phyloP scores from a whole-genome alignment of 495 filamentous ascomycete species.

The Choiromyces venosus region DNA sequence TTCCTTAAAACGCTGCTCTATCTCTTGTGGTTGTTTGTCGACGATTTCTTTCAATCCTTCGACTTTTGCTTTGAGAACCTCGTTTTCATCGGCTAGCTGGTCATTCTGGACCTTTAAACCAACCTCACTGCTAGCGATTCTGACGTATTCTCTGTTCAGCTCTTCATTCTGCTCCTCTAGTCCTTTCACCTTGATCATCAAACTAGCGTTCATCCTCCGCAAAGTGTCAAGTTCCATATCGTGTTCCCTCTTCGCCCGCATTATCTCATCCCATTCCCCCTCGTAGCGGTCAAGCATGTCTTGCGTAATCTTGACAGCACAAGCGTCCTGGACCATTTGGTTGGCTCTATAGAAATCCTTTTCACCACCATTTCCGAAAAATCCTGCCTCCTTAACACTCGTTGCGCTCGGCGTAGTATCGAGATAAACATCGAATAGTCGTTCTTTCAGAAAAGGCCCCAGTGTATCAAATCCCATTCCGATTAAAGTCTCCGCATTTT shows the following conservation, averaged over 20 bases:
- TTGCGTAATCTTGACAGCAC: constrained; percentile 75
- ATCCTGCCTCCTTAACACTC: constrained; percentile 89
- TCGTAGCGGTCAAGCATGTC: constrained; percentile 75
- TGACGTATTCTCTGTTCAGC: constrained; percentile 87
- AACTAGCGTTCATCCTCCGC: constrained; percentile 56
- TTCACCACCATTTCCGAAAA: constrained; percentile 91
- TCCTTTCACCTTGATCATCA: constrained; percentile 65
- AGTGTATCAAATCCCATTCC: constrained; percentile 85
- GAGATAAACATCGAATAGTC: constrained; percentile 92
- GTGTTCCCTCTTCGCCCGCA: constrained; percentile 66
- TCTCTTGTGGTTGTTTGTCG: constrained; percentile 80
- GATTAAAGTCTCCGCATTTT: constrained; percentile 74
- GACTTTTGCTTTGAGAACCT: constrained; percentile 75
- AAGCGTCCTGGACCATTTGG: constrained; percentile 86
- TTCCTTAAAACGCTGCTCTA: constrained; percentile 70
- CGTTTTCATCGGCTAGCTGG: constrained; percentile 77
- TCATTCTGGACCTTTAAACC: constrained; percentile 90
- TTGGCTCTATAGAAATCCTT: constrained; percentile 96
- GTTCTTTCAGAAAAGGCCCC: constrained; percentile 85
- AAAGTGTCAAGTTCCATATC: constrained; percentile 77
- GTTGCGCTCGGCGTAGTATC: constrained; percentile 81
- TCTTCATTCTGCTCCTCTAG: constrained; percentile 85
- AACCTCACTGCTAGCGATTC: constrained; percentile 83
- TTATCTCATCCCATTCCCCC: constrained; percentile 86
- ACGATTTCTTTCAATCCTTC: constrained; percentile 75